These are phyloP conservation scores for Fonsecaea erecta DNA, from an alignment of 2,329 filamentous ascomycete genomes.

Conservation along the genomic window DNA sequence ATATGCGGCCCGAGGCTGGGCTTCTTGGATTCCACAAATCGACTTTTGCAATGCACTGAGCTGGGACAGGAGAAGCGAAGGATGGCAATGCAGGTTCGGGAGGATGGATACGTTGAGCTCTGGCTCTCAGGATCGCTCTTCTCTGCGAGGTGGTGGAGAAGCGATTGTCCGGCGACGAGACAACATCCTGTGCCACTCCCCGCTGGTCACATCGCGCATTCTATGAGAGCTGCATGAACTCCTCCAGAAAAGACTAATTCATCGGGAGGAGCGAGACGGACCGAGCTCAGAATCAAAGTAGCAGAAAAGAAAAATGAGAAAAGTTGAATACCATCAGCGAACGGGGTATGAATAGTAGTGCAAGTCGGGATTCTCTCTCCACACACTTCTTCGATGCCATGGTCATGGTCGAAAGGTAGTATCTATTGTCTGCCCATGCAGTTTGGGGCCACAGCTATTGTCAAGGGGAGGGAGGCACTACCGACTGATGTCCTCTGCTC, in stretches of 20 bases:
- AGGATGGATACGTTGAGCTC: not conserved
- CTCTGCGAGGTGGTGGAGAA: not conserved
- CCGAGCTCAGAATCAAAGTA: constrained; percentile 10
- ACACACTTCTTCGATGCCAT: not conserved
- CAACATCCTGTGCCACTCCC: not conserved
- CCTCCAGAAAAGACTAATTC: not conserved
- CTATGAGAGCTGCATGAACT: not conserved
- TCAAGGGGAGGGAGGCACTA: too few species aligned
- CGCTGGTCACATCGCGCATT: not conserved
- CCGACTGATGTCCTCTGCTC: too few species aligned
- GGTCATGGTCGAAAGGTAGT: too few species aligned
- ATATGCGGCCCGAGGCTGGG: constrained; percentile 6
- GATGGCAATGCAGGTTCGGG: not conserved
- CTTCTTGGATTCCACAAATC: constrained; percentile 29
- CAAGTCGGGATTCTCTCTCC: not conserved
- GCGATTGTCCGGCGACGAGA: not conserved
- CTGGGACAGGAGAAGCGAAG: not conserved
- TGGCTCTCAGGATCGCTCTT: not conserved
- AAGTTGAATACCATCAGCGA: constrained; percentile 1
- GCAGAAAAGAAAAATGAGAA: constrained; percentile 16
- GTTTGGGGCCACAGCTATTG: too few species aligned
- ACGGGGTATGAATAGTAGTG: not conserved
- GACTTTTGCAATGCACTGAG: constrained; percentile 5
- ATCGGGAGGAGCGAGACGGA: constrained; percentile 10
- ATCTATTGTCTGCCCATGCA: too few species aligned